Evolutionary conservation across 352 stramenopile genomes (phyloP).

Genomic region (Pythium graminicola): DNA sequence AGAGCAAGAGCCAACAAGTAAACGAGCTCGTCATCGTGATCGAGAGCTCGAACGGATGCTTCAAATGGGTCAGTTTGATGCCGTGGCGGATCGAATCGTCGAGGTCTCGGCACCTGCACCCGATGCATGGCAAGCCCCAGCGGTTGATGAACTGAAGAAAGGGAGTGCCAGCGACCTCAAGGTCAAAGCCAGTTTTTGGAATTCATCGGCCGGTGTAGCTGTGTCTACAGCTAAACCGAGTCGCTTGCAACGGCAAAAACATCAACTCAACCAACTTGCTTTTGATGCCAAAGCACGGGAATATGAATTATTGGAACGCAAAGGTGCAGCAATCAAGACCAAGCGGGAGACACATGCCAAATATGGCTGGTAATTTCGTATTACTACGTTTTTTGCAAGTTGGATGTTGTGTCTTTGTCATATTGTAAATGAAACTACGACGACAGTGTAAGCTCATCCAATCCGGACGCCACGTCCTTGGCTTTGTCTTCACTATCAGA

Average conservation of each 20-base stretch:
- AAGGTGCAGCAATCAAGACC: slow-evolving; percentile 56
- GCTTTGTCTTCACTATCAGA: slow-evolving; percentile 5
- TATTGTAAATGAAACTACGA: too few species aligned
- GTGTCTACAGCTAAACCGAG: slow-evolving; percentile 58
- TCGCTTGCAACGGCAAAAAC: slow-evolving; percentile 68
- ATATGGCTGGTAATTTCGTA: slow-evolving; percentile 69
- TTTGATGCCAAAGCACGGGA: slow-evolving; percentile 73
- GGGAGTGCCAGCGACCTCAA: slow-evolving; percentile 33
- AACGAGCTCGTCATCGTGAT: slow-evolving; percentile 49
- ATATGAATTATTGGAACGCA: slow-evolving; percentile 63
- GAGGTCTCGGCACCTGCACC: slow-evolving; percentile 50
- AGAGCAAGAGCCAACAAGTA: slow-evolving; percentile 38
- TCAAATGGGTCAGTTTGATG: slow-evolving; percentile 58
- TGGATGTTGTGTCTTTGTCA: too few species aligned
- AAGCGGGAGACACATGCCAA: slow-evolving; percentile 77
- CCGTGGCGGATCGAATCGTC: slow-evolving; percentile 50
- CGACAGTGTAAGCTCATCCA: slow-evolving; percentile 25
- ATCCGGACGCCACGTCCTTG: background rate
- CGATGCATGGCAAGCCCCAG: slow-evolving; percentile 44
- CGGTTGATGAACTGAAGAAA: slow-evolving; percentile 26
- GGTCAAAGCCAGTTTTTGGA: slow-evolving; percentile 71
- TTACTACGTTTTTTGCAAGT: too few species aligned
- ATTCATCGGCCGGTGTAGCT: slow-evolving; percentile 38
- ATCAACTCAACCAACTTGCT: slow-evolving; percentile 77
- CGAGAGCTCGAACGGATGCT: slow-evolving; percentile 64